A percentile compares a stretch with the other conserved stretches of the same genome.
Evolutionary conservation across 2,329 filamentous ascomycete genomes (phyloP).

Genomic region (Microsporum audouinii): DNA sequence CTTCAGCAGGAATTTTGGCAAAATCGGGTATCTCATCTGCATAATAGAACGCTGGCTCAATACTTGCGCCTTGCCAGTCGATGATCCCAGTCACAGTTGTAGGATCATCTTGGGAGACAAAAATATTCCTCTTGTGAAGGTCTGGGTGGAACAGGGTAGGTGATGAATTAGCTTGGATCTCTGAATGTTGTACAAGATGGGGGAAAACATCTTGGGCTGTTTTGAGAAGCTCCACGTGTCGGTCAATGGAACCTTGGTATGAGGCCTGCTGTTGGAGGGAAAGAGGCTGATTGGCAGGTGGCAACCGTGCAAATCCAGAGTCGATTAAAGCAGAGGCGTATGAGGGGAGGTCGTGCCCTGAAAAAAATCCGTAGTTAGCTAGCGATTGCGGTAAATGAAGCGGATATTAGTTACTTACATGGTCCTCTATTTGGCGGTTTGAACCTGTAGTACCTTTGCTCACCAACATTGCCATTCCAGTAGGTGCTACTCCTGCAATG

Average conservation of each 20-base stretch:
- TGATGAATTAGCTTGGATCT: conserved; percentile 21
- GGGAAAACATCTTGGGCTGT: conserved; percentile 21
- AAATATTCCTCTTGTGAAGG: conserved; percentile 35
- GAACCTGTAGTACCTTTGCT: conserved; percentile 26
- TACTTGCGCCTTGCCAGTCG: conserved; percentile 22
- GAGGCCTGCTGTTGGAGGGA: conserved; percentile 16
- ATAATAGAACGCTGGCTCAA: conserved; percentile 16
- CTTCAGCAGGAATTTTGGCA: conserved; percentile 21
- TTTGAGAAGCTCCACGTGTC: conserved; percentile 26
- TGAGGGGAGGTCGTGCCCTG: conserved; percentile 26
- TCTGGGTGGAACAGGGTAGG: conserved; percentile 32
- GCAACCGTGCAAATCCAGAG: conserved; percentile 27
- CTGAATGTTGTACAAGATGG: conserved; percentile 19
- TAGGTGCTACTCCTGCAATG: conserved; percentile 14
- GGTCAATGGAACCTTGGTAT: conserved; percentile 28
- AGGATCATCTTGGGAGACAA: conserved; percentile 31
- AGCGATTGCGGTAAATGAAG: too few species aligned
- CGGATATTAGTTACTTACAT: conserved; percentile 21
- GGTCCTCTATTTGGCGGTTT: conserved; percentile 28
- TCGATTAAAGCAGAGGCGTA: conserved; percentile 32
- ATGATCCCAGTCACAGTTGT: conserved; percentile 18
- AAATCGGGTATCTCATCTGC: conserved; percentile 30
- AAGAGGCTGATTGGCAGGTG: conserved; percentile 12
- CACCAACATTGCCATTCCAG: conserved; percentile 16
- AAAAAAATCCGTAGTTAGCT: neutral